Percentiles rank a stretch among this genome's conserved stretches.
phyloP scores from a whole-genome alignment of 441 rosid species.

The Gossypium aridum region DNA sequence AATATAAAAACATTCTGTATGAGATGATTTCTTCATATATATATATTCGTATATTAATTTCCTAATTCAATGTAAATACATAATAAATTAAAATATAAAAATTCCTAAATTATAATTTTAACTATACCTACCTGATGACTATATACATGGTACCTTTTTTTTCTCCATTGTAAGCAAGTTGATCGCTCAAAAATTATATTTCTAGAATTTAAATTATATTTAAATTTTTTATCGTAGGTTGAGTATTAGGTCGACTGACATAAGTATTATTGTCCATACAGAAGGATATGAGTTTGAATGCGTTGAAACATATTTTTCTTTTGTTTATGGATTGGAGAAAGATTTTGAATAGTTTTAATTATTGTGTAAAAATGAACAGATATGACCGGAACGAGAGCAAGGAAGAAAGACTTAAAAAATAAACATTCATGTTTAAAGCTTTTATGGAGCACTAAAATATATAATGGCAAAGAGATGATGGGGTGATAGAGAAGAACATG shows the following conservation, averaged over 20 bases:
- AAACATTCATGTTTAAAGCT: not conserved
- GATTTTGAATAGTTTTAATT: too few species aligned
- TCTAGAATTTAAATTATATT: too few species aligned
- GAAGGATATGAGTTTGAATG: too few species aligned
- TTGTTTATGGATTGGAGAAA: too few species aligned
- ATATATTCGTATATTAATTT: not conserved
- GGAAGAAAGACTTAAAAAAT: not conserved
- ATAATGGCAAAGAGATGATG: constrained; percentile 21
- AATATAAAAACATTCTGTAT: not conserved
- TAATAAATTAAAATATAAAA: not conserved
- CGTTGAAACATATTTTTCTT: fast-evolving
- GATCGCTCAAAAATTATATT: too few species aligned
- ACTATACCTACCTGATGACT: not conserved
- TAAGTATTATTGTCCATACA: too few species aligned
- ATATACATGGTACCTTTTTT: not conserved
- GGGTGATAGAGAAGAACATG: constrained; percentile 25
- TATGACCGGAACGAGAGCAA: too few species aligned
- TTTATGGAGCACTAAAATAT: constrained; percentile 24
- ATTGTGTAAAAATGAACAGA: too few species aligned
- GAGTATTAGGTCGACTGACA: fast-evolving
- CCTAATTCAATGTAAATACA: not conserved
- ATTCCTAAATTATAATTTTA: not conserved
- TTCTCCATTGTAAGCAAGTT: not conserved
- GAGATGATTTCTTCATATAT: not conserved
- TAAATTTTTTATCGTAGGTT: too few species aligned